A percentile compares a stretch with the other conserved stretches of the same genome.
Conservation (phyloP, 306 rosid genomes). For the Crotalaria pallida region DNA sequence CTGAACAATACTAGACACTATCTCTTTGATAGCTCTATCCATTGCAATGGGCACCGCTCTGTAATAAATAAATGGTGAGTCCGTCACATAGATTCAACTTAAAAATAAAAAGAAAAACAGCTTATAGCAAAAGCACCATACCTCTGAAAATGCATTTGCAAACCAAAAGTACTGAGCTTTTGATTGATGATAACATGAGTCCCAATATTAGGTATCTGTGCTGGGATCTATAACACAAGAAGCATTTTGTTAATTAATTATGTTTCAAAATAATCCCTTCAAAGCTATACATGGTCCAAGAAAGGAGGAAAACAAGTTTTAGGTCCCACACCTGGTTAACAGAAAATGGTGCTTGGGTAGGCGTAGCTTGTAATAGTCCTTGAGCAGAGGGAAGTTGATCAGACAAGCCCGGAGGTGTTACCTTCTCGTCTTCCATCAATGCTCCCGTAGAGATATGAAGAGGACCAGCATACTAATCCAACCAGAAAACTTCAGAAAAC, state of each 20-base stretch:
- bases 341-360: conserved; percentile 58
- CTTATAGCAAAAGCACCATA: conserved; percentile 24
- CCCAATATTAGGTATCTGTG: conserved; percentile 75
- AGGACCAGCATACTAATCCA: conserved; percentile 70
- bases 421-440: conserved; percentile 83
- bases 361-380: conserved; percentile 71
- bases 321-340: conserved; percentile 54
- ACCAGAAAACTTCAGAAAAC: conserved; percentile 4
- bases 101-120: conserved; percentile 11
- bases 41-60: conserved; percentile 89
- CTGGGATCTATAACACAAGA: conserved; percentile 49
- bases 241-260: conserved; percentile 2
- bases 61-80: conserved; percentile 24
- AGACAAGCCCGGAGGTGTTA: conserved; percentile 55
- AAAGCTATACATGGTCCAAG: not conserved
- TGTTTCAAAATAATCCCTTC: not conserved
- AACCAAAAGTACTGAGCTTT: conserved; percentile 63
- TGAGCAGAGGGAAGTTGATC: conserved; percentile 87
- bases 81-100: not conserved
- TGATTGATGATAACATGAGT: conserved; percentile 80
- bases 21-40: conserved; percentile 95
- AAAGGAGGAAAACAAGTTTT: conserved; percentile 7
- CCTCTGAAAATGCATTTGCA: conserved; percentile 93
- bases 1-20: conserved; percentile 78
- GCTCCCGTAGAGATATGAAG: conserved; percentile 71